A percentile compares a stretch with the other conserved stretches of the same genome.
These are phyloP conservation scores for Copromyces sp. DNA, from an alignment of 495 filamentous ascomycete genomes.

Conservation along the genomic window DNA sequence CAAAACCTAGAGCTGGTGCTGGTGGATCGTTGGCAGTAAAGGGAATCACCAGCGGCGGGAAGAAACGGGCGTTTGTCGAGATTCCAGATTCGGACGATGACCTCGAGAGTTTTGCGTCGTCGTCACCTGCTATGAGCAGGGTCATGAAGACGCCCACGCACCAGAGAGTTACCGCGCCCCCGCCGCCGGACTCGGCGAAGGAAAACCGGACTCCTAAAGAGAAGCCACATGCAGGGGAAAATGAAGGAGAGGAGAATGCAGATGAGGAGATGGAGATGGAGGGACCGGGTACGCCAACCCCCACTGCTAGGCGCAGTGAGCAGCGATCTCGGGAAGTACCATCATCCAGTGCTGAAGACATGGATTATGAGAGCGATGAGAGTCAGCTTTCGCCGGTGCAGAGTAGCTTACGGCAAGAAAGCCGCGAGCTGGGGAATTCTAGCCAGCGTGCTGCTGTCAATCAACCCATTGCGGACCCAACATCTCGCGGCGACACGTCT, in stretches of 20 bases:
- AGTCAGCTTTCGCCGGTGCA: background rate
- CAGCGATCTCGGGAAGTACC: background rate
- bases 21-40: conserved; percentile 2
- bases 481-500: background rate
- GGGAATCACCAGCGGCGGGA: background rate
- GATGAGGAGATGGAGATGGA: conserved; percentile 12
- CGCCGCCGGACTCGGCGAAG: conserved; percentile 2
- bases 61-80: conserved; percentile 14
- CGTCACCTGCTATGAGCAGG: conserved; percentile 7
- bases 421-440: background rate
- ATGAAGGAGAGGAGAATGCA: conserved; percentile 20
- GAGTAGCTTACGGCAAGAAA: background rate
- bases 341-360: background rate
- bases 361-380: background rate
- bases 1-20: background rate
- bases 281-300: conserved; percentile 7
- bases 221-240: conserved; percentile 8
- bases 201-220: conserved; percentile 14
- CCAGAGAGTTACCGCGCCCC: background rate
- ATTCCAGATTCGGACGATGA: conserved; percentile 37
- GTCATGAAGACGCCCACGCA: background rate
- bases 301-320: background rate
- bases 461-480: background rate
- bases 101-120: conserved; percentile 13
- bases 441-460: background rate